These are phyloP conservation scores for Spirogloea muscicola DNA, from an alignment of 139 green algal species.

Conservation along the genomic window DNA sequence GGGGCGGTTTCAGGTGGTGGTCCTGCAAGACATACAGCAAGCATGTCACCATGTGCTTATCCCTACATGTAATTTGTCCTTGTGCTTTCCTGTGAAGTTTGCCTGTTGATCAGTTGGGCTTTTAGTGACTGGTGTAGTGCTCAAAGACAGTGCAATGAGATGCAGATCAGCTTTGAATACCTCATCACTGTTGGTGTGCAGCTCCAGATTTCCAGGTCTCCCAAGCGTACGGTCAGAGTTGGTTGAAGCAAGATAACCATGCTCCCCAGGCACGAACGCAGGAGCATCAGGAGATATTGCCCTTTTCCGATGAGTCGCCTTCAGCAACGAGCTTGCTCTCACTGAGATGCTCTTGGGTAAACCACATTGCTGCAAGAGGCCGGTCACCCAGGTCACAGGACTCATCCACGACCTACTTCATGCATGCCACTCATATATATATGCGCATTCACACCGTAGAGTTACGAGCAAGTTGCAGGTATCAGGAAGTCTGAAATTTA, in stretches of 20 bases:
- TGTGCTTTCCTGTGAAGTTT: neutral
- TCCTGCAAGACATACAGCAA: neutral
- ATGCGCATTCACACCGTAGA: too few relatives aligned
- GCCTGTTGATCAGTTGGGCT: neutral
- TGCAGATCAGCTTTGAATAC: neutral
- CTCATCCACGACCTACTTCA: too few relatives aligned
- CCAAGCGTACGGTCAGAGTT: neutral
- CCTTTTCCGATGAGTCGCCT: neutral
- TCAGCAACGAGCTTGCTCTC: neutral
- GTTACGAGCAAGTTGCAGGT: too few relatives aligned
- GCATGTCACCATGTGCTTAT: neutral
- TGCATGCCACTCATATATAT: too few relatives aligned
- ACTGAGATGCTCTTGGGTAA: slow-evolving; percentile 37
- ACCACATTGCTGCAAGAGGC: neutral
- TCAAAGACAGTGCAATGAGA: neutral
- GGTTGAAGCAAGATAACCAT: neutral
- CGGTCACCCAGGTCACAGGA: neutral
- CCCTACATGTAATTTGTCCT: neutral
- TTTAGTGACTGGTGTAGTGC: neutral
- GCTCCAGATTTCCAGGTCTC: neutral
- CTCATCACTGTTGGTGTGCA: neutral
- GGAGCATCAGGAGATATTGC: slow-evolving; percentile 8
- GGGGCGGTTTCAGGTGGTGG: neutral
- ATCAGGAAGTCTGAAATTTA: neutral
- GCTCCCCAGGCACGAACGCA: neutral